Evolutionary conservation across 106 monocot genomes (phyloP), one percentile per base, ranked within the genome.

Genomic region (Allium cepa): DNA sequence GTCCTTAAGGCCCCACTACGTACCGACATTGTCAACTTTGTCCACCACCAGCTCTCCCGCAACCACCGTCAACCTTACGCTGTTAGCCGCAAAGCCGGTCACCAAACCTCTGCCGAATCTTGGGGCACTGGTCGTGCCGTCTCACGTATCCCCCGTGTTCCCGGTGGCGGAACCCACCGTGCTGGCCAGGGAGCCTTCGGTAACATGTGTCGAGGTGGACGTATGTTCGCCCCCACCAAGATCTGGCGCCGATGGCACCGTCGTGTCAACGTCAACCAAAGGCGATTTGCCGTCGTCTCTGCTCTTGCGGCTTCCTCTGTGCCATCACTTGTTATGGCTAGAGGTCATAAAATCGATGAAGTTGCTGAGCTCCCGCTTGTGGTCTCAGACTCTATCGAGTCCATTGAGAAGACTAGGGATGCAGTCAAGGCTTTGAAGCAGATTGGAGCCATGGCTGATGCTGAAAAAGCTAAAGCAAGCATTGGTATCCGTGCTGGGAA

Each of bases 61-160:
- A 91, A 91, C 76, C 66, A 59, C 13, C 81, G 86, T 53, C 73
- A 81, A 66, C 90, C 90, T 8, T 91, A 91, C 74, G 85, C 80
- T 56, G 84, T 88, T 10, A 84, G 84, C 50, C 78, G 73, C 68
- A 71, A 67, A 10, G 88, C 88, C 27, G 93, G 93, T n/a, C 93
- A 93, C 74, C 88, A 87, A 81, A 93, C 93, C 67, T 88, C 88
- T 0, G 93, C 93, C 15, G 85, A 93, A 70, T 88, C 88, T 0
- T 93, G 93, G 93, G 93, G 88, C 2, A 88, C 93, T 0, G 86
- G 88, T 16, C 93, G 88, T n/a, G 92, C 92, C 28, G 88, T 89
- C 0, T 93, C 93, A 3, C 83, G 88, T 71, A 89, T 93, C 46
- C 93, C 88, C 8, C 93, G 88, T 53, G 88, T 93, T 46, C 86